Evolutionary conservation across 2,329 filamentous ascomycete genomes (phyloP), one percentile per base, ranked within the genome.

Genomic region (Fusarium foetens): DNA sequence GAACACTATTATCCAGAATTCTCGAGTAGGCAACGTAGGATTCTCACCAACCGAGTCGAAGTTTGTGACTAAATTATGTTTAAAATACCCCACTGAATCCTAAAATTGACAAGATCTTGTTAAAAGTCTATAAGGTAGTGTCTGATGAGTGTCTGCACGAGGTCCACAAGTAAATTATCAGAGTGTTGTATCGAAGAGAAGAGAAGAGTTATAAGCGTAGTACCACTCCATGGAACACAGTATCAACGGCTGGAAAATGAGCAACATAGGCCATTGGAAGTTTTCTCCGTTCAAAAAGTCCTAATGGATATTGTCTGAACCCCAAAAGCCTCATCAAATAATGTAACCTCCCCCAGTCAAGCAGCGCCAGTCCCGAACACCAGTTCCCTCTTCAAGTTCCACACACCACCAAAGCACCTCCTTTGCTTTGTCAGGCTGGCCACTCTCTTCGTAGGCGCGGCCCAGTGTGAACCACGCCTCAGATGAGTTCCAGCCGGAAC

Each of bases 381-480:
- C 94, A 72, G 89, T 90, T 12, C 90, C 90, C 79, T 99, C 95
- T 80, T 98, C 96, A 35, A 99, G 86, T 82, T 98, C 94, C 17
- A 99, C 93, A 76, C 95, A 97, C 94, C 95, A 98, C 96, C 96
- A 98, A 11, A 98, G 86, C 49, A 95, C 94, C 75, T 96, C 93
- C 83, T 95, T 97, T 19, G 96, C 93, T 84, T 95, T 97, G 41
- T 96, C 93, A 4, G 90, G 82, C 83, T 97, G 93, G 1, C 92
- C 93, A 63, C 93, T 93, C 79, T 94, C 90, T 81, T 99, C 96
- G 78, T 98, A 93, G 14, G 94, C 94, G 70, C 94, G 87, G 1
- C 94, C 93, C 38, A 99, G 87, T 8, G 92, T 89, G 78, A 94
- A 95, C 96, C 96, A 99, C 9, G 95, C 96, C 79, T 98, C 96